phyloP scores from a whole-genome alignment of 148 eudicot genomes.

The Salicornia ramosissima region DNA sequence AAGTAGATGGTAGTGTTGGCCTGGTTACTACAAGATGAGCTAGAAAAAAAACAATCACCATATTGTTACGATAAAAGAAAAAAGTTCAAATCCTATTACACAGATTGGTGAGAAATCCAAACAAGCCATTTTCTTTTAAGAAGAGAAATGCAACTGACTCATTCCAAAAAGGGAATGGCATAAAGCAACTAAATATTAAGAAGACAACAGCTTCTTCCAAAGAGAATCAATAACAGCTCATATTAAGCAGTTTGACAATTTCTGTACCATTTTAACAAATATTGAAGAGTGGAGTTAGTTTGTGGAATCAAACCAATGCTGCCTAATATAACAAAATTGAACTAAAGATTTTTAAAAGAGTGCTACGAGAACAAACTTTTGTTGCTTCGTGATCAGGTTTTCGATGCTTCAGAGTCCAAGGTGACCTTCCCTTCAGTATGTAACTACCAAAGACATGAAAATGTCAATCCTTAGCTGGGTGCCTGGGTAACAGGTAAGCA shows the following conservation, averaged over 20 bases:
- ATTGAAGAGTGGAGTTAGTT: neutral
- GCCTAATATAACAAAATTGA: neutral
- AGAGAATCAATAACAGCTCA: neutral
- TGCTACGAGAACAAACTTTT: slow-evolving; percentile 48
- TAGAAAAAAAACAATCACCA: neutral
- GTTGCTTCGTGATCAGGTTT: slow-evolving; percentile 87
- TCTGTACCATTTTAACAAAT: neutral
- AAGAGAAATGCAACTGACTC: neutral
- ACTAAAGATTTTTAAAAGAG: neutral
- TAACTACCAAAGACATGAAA: slow-evolving; percentile 45
- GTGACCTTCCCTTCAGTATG: slow-evolving; percentile 67
- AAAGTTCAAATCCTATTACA: neutral
- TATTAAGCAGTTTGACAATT: neutral
- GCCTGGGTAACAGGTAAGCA: neutral
- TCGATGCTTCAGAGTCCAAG: slow-evolving; percentile 83
- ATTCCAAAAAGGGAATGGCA: neutral
- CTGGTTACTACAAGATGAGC: too few relatives aligned
- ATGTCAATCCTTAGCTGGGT: slow-evolving; percentile 10
- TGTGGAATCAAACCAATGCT: neutral
- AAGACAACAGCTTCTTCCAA: neutral
- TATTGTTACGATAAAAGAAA: neutral
- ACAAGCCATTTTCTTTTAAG: neutral
- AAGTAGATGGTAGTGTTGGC: too few relatives aligned
- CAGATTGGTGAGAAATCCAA: neutral
- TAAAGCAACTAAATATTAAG: neutral